A percentile compares a stretch with the other conserved stretches of the same genome.
phyloP scores from a whole-genome alignment of 228 moss, liverwort and hornwort species.

The Sphagnum fallax region DNA sequence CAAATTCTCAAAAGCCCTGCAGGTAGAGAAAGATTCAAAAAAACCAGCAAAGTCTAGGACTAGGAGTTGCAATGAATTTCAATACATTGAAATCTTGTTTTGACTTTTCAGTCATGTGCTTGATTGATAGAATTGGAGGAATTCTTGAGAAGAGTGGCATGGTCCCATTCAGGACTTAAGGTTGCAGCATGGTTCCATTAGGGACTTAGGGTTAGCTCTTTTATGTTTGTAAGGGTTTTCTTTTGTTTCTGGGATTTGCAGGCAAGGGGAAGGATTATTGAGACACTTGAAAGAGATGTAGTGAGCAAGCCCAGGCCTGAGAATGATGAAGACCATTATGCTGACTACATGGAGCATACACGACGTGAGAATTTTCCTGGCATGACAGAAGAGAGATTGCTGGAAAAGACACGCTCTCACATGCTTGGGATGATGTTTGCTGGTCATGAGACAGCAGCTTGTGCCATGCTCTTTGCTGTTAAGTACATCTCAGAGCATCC shows the following conservation, averaged over 20 bases:
- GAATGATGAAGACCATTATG: constrained; percentile 20
- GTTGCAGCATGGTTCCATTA: too few species aligned
- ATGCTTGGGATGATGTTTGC: constrained; percentile 19
- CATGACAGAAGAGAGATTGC: constrained; percentile 7
- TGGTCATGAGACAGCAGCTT: constrained; percentile 11
- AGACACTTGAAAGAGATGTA: constrained; percentile 17
- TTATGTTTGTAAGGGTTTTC: too few species aligned
- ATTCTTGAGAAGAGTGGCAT: too few species aligned
- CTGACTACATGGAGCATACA: constrained; percentile 11
- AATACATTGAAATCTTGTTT: too few species aligned
- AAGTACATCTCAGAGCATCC: constrained; percentile 7
- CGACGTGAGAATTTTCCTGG: constrained; percentile 12
- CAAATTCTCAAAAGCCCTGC: constrained; percentile 17
- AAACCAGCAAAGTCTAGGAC: too few species aligned
- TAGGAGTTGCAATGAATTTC: too few species aligned
- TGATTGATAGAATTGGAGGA: too few species aligned
- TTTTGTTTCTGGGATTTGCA: not conserved
- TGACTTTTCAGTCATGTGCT: too few species aligned
- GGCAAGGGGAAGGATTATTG: constrained; percentile 11
- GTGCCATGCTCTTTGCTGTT: constrained; percentile 19
- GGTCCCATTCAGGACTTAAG: too few species aligned
- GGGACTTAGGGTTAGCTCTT: too few species aligned
- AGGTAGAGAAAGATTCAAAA: not conserved
- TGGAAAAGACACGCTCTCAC: constrained; percentile 11
- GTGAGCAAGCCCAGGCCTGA: constrained; percentile 8